Percentiles rank a stretch among this genome's conserved stretches.
Evolutionary conservation across 306 rosid species (phyloP).

Genomic region (Cucurbita maxima): DNA sequence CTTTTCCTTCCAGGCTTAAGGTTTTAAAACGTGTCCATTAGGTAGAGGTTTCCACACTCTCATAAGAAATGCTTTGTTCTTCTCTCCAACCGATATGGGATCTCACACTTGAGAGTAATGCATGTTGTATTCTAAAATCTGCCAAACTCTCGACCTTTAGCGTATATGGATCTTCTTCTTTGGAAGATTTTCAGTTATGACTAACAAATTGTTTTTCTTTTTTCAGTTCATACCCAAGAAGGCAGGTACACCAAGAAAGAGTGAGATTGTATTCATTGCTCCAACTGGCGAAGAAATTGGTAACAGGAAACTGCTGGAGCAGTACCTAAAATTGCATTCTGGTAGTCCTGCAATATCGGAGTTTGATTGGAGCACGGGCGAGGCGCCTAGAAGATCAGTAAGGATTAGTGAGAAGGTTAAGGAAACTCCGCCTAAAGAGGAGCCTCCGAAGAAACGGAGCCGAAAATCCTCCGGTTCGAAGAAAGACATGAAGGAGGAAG

Average conservation of each 20-base stretch:
- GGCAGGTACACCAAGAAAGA: conserved; percentile 61
- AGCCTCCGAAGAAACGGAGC: conserved; percentile 54
- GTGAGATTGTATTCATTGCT: conserved; percentile 55
- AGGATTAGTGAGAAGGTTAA: conserved; percentile 79
- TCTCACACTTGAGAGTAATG: background rate
- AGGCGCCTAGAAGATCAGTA: conserved; percentile 78
- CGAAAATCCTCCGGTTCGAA: conserved; percentile 49
- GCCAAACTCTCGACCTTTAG: background rate
- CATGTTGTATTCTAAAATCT: background rate
- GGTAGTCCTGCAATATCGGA: conserved; percentile 59
- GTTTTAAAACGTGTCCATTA: too few relatives aligned
- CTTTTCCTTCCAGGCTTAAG: too few relatives aligned
- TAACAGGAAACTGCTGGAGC: conserved; percentile 56
- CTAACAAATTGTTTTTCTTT: background rate
- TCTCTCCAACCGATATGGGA: too few relatives aligned
- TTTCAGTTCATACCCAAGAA: conserved; percentile 65
- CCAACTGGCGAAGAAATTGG: conserved; percentile 81
- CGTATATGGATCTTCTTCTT: background rate
- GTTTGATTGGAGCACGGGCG: conserved; percentile 88
- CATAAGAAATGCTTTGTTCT: too few relatives aligned
- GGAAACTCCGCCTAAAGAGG: conserved; percentile 43
- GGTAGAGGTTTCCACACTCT: too few relatives aligned
- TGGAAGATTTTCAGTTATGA: background rate
- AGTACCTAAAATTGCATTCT: conserved; percentile 66
- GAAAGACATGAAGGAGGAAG: conserved; percentile 45